A percentile compares a stretch with the other conserved stretches of the same genome.
Evolutionary conservation across 2,329 filamentous ascomycete species (phyloP).

Genomic region (Verticillium zaregamsianum): DNA sequence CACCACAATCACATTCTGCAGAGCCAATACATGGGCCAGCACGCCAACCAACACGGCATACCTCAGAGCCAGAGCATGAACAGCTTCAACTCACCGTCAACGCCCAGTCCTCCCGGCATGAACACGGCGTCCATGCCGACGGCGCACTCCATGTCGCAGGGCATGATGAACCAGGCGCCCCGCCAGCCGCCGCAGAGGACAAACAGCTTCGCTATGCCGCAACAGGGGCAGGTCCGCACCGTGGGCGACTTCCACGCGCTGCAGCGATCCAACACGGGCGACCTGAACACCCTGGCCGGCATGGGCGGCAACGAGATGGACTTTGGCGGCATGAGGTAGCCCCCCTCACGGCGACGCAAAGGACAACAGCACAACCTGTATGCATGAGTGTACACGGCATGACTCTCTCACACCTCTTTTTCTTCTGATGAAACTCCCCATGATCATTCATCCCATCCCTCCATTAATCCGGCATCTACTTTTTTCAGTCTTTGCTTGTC

Average conservation of each 20-base stretch:
- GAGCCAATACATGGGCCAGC: conserved; percentile 24
- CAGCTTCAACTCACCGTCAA: conserved; percentile 8
- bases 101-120: conserved; percentile 10
- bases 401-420: not conserved
- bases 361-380: not conserved
- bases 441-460: not conserved
- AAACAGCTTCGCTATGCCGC: conserved; percentile 34
- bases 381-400: not conserved
- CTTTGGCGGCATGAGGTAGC: conserved; percentile 9
- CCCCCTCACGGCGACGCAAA: not conserved
- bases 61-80: conserved; percentile 15
- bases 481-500: not conserved
- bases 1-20: conserved; percentile 23
- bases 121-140: conserved; percentile 17
- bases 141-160: conserved; percentile 20
- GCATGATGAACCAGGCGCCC: conserved; percentile 17
- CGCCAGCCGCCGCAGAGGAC: conserved; percentile 31
- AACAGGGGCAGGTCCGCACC: conserved; percentile 33
- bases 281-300: conserved; percentile 5
- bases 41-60: conserved; percentile 22
- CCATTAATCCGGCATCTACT: not conserved
- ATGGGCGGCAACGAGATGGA: conserved; percentile 12
- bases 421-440: not conserved
- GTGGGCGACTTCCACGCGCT: conserved; percentile 47
- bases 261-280: conserved; percentile 34